These are phyloP conservation scores for Medicago arabica DNA, from an alignment of 306 rosid species.

Conservation along the genomic window DNA sequence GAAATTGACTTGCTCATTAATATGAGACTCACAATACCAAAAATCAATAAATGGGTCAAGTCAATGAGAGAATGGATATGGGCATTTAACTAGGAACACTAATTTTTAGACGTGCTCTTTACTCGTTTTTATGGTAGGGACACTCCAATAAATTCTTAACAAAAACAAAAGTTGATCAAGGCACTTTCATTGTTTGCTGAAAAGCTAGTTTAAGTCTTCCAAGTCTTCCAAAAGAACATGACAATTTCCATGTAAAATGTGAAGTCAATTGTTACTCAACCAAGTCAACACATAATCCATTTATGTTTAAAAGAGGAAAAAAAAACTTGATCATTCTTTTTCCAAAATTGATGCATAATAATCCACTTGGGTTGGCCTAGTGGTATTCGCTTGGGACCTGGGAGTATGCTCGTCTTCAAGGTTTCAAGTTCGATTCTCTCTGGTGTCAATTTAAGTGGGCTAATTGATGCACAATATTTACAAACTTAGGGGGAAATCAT, in stretches of 20 bases:
- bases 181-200: background rate
- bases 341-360: background rate
- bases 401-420: too few relatives aligned
- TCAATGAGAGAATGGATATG: background rate
- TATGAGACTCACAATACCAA: background rate
- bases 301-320: too few relatives aligned
- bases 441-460: too few relatives aligned
- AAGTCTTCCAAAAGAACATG: background rate
- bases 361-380: too few relatives aligned
- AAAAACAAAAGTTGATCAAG: background rate
- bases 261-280: conserved; percentile 3
- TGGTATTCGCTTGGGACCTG: too few relatives aligned
- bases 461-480: background rate
- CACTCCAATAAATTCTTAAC: background rate
- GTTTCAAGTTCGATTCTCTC: too few relatives aligned
- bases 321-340: too few relatives aligned
- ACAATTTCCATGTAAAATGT: background rate
- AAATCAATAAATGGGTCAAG: background rate
- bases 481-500: background rate
- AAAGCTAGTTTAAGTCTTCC: background rate
- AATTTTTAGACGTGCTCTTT: background rate
- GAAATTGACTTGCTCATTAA: background rate
- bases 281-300: background rate
- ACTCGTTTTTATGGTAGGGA: background rate
- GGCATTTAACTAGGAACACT: background rate